phyloP scores from a whole-genome alignment of 192 early-diverging fungal species.

The Gamsiella multidivaricata region DNA sequence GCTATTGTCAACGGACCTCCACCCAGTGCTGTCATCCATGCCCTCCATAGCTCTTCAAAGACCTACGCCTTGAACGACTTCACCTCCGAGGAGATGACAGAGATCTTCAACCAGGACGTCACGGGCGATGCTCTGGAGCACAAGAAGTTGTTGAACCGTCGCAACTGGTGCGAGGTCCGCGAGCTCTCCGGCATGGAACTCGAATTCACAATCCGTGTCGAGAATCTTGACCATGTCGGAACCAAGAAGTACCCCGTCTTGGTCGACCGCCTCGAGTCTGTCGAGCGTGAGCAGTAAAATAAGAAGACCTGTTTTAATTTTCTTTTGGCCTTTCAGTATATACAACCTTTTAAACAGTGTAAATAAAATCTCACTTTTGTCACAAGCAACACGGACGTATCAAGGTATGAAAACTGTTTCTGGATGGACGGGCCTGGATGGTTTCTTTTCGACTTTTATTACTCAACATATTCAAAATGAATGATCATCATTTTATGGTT shows the following conservation, averaged over 20 bases:
- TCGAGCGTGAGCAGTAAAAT: slow-evolving; percentile 29
- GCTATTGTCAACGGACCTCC: slow-evolving; percentile 85
- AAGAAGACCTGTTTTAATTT: too few relatives aligned
- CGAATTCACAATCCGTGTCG: slow-evolving; percentile 49
- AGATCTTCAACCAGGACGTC: slow-evolving; percentile 75
- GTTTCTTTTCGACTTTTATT: too few relatives aligned
- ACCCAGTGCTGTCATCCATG: slow-evolving; percentile 71
- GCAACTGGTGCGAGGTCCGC: slow-evolving; percentile 51
- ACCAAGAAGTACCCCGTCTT: slow-evolving; percentile 44
- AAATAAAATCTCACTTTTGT: too few relatives aligned
- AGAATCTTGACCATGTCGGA: slow-evolving; percentile 40
- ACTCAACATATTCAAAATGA: too few relatives aligned
- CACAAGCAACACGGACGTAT: too few relatives aligned
- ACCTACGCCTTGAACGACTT: slow-evolving; percentile 65
- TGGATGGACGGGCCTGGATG: too few relatives aligned
- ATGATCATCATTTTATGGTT: too few relatives aligned
- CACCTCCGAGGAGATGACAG: slow-evolving; percentile 79
- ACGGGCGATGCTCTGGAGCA: slow-evolving; percentile 59
- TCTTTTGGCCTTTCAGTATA: neutral
- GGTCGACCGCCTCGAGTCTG: slow-evolving; percentile 36
- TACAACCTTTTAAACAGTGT: too few relatives aligned
- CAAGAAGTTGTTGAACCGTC: slow-evolving; percentile 49
- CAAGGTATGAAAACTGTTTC: too few relatives aligned
- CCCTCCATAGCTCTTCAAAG: slow-evolving; percentile 74
- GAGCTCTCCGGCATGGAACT: slow-evolving; percentile 37